Percentiles rank a stretch among this genome's conserved stretches.
Conservation (phyloP, 176 grass and related monocot genomes). For the Oryza punctata region DNA sequence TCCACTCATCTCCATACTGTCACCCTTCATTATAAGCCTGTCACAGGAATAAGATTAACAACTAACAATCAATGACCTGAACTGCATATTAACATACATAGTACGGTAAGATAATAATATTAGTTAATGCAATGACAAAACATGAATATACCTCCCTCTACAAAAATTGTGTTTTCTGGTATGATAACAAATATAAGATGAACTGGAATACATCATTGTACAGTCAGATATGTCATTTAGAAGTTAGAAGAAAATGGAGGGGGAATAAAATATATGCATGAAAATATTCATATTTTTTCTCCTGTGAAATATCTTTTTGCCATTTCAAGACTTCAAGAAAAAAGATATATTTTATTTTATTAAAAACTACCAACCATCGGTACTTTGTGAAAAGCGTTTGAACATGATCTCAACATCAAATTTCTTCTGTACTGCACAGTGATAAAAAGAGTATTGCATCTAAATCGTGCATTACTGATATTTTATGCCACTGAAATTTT, state of each 20-base stretch:
- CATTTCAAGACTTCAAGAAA: neutral
- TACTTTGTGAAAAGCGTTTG: neutral
- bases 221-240: constrained; percentile 14
- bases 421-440: neutral
- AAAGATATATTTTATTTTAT: neutral
- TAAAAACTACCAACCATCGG: neutral
- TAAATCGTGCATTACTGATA: constrained; percentile 7
- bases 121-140: constrained; percentile 3
- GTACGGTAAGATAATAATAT: neutral
- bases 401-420: constrained; percentile 13
- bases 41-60: constrained; percentile 28
- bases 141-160: constrained; percentile 3
- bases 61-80: neutral
- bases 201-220: constrained; percentile 3
- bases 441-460: constrained; percentile 3
- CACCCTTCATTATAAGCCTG: constrained; percentile 89
- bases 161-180: constrained; percentile 22
- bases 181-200: neutral
- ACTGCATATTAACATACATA: neutral
- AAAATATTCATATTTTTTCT: neutral
- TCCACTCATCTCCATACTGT: constrained; percentile 78
- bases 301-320: neutral
- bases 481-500: constrained; percentile 8
- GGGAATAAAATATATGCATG: neutral
- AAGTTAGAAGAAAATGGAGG: constrained; percentile 8